Evolutionary conservation across 148 eudicot species (phyloP), one percentile per base, ranked within the genome.

Genomic region (Selenicereus undatus): DNA sequence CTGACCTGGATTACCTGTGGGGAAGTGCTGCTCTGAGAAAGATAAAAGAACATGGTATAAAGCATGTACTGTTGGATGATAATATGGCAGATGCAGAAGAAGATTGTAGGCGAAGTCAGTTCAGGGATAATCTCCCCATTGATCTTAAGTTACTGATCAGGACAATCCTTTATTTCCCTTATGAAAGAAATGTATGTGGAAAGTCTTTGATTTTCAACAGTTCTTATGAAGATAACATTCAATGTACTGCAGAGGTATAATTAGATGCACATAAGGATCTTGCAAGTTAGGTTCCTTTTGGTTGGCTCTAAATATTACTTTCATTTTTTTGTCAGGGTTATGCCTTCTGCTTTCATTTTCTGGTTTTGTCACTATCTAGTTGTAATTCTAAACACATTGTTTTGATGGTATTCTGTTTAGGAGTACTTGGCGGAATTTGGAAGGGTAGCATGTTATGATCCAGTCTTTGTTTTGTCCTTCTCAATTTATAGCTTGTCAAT

Each of bases 1-100:
- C 89, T 78, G 89, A 94, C 72, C 84, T 89, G 85, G 99, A 97
- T 89, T 97, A 86, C 77, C 87, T 97, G 68, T 97, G 99, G 99
- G 99, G 99, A 83, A 81, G 78, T 80, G 93, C 91, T 79, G 85
- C 91, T 81, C 68, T 82, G 73, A 86, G 80, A 80, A 85, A 85
- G 78, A 83, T 90, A 82, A 91, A 86, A 83, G 90, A 85, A 80
- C 81, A 48, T 64, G 84, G 85, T 77, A 79, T 78, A 73, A 89
- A 83, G 77, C 84, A 48, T 73, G 30, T 81, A 58, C 77, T 85
- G 48, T 51, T 85, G 70, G 74, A 81, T 56, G 81, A 78, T 60
- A 77, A 81, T 71, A 70, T 60, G 35, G 52, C 66, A 75, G 90
- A 89, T 75, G 78, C 75, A 76, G 91, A 91, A 78, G 97, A 91